These are phyloP conservation scores for Periconia macrospinosa DNA, from an alignment of 2,329 filamentous ascomycete genomes.

Conservation along the genomic window DNA sequence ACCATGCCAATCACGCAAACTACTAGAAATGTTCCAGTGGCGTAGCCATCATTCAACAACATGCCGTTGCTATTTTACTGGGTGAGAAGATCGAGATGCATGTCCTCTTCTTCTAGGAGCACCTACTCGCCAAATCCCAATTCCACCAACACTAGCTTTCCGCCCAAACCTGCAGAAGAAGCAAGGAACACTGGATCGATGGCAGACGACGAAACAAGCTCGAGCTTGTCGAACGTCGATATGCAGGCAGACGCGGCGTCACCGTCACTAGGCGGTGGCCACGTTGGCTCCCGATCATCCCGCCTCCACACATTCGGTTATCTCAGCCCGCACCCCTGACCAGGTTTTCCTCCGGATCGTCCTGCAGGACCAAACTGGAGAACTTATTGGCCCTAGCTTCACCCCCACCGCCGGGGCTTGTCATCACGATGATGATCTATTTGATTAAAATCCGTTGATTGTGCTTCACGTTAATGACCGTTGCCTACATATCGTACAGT, in stretches of 20 bases:
- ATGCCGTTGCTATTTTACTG: no score
- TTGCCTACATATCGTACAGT: no score
- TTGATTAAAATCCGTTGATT: background rate
- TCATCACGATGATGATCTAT: background rate
- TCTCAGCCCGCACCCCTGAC: constrained; percentile 25
- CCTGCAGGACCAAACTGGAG: constrained; percentile 13
- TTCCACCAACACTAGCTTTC: no score
- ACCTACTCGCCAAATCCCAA: no score
- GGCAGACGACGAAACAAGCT: background rate
- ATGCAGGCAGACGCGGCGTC: constrained; percentile 5
- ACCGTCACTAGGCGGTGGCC: constrained; percentile 7
- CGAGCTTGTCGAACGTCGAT: background rate
- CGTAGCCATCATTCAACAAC: no score
- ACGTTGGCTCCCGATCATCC: constrained; percentile 22
- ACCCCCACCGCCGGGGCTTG: background rate
- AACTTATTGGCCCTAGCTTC: constrained; percentile 6
- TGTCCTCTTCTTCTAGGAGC: no score
- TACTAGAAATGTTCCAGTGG: no score
- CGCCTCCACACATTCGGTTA: constrained; percentile 30
- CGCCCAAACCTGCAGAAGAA: no score
- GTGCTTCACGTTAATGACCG: background rate
- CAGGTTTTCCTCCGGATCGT: constrained; percentile 27
- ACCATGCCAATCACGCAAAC: no score
- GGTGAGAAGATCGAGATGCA: no score
- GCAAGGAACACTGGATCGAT: no score